Conservation (phyloP, 2,329 filamentous ascomycete genomes). For the Aureobasidium sp. region DNA sequence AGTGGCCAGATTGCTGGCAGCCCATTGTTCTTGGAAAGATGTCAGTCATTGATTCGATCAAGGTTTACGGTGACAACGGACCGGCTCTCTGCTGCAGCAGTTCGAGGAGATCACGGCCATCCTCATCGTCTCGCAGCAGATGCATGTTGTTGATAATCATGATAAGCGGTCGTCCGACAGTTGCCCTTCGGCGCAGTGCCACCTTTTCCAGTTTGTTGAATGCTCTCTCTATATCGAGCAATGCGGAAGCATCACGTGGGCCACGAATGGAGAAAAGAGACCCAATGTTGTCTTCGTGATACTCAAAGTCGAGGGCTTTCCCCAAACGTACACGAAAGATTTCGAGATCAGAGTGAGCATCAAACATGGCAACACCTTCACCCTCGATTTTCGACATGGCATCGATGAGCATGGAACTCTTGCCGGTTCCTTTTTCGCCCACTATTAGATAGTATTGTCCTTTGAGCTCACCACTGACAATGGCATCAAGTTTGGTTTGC, state of each 20-base stretch:
- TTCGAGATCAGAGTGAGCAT: slow-evolving; percentile 89
- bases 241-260: slow-evolving; percentile 79
- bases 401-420: slow-evolving; percentile 93
- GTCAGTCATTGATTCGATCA: neutral
- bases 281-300: slow-evolving; percentile 95
- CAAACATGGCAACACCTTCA: slow-evolving; percentile 87
- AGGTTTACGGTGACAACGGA: neutral
- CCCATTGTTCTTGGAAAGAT: slow-evolving; percentile 68
- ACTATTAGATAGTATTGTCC: slow-evolving; percentile 90
- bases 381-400: slow-evolving; percentile 90
- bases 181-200: slow-evolving; percentile 60
- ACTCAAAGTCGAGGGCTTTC: slow-evolving; percentile 92
- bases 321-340: slow-evolving; percentile 90
- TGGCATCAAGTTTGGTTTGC: slow-evolving; percentile 58
- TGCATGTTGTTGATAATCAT: slow-evolving; percentile 93
- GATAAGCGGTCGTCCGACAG: slow-evolving; percentile 62
- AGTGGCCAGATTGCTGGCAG: slow-evolving; percentile 81
- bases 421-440: slow-evolving; percentile 93
- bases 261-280: slow-evolving; percentile 92
- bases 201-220: slow-evolving; percentile 98
- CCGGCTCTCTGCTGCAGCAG: slow-evolving; percentile 81
- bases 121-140: slow-evolving; percentile 80
- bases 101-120: slow-evolving; percentile 84
- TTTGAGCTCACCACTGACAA: slow-evolving; percentile 60
- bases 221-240: slow-evolving; percentile 91